Conservation (phyloP, 495 filamentous ascomycete species). For the Physcia stellaris region DNA sequence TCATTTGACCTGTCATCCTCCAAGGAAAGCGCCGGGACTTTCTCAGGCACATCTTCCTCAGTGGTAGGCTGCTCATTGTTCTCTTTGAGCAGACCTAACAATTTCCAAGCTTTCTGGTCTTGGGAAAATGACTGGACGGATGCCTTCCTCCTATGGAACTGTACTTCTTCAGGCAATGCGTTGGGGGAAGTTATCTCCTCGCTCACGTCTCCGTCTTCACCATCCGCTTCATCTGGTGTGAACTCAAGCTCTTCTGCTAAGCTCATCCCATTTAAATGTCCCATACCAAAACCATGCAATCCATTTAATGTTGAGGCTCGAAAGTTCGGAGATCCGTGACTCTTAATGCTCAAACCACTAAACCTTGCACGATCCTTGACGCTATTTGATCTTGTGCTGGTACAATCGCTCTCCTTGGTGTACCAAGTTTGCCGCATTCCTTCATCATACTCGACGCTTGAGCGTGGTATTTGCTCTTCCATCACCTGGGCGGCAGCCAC, state of each 20-base stretch:
- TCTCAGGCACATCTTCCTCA: constrained; percentile 2
- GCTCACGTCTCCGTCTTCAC: constrained; percentile 23
- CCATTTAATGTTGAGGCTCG: constrained; percentile 54
- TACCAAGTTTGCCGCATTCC: constrained; percentile 23
- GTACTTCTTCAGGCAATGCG: constrained; percentile 30
- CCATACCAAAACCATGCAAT: constrained; percentile 33
- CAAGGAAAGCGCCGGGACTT: too few species aligned
- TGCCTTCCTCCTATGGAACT: constrained; percentile 16
- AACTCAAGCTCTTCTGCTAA: constrained; percentile 84
- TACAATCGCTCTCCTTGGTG: constrained; percentile 53
- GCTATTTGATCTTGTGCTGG: constrained; percentile 65
- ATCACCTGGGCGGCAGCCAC: constrained; percentile 61
- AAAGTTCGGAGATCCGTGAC: constrained; percentile 27
- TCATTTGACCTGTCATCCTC: too few species aligned
- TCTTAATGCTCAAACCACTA: constrained; percentile 50
- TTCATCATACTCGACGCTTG: constrained; percentile 13
- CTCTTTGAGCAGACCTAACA: constrained; percentile 33
- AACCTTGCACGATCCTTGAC: constrained; percentile 36
- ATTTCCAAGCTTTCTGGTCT: constrained; percentile 34
- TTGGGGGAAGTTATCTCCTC: constrained; percentile 19
- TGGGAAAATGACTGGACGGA: constrained; percentile 30
- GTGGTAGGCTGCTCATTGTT: constrained; percentile 6
- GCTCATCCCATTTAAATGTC: constrained; percentile 52
- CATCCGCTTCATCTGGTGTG: constrained; percentile 58
- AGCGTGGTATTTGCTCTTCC: constrained; percentile 1